Percentiles rank a stretch among this genome's conserved stretches.
Evolutionary conservation across 1,139 yeast genomes (phyloP).

Genomic region (Hyphopichia burtonii): DNA sequence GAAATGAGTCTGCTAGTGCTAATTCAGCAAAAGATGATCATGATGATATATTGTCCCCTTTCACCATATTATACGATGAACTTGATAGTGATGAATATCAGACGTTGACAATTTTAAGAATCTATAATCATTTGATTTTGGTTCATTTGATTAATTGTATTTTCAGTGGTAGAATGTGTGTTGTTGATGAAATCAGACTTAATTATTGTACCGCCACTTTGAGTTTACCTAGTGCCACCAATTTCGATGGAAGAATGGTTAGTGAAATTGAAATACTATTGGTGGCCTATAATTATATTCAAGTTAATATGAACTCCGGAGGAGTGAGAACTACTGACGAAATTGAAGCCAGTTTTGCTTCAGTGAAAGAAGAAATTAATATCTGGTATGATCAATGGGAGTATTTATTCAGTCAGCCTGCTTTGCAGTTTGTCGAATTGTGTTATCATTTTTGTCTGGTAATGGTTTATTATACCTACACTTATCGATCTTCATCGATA

Average conservation of each 20-base stretch:
- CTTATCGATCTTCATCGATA: constrained; percentile 21
- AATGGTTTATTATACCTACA: constrained; percentile 38
- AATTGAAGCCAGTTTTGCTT: constrained; percentile 20
- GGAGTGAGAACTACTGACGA: constrained; percentile 18
- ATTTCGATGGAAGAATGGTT: constrained; percentile 81
- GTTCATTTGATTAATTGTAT: constrained; percentile 71
- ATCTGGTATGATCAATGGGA: constrained; percentile 74
- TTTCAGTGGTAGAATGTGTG: constrained; percentile 70
- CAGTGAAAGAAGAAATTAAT: constrained; percentile 39
- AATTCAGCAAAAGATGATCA: background rate
- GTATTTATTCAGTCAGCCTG: constrained; percentile 68
- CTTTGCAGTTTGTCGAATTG: constrained; percentile 73
- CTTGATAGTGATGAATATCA: constrained; percentile 45
- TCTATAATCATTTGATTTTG: constrained; percentile 72
- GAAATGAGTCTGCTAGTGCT: background rate
- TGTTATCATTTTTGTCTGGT: constrained; percentile 67
- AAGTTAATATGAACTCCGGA: constrained; percentile 30
- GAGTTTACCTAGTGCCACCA: constrained; percentile 64
- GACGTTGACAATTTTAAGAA: constrained; percentile 51
- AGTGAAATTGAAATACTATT: constrained; percentile 70
- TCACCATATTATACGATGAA: constrained; percentile 29
- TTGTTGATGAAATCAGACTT: constrained; percentile 65
- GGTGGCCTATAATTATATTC: constrained; percentile 62
- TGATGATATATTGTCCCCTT: constrained; percentile 16
- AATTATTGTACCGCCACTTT: constrained; percentile 62